Base-by-base conservation (phyloP, 2,329 filamentous ascomycete genomes). In the Elsinoe necatrix region DNA sequence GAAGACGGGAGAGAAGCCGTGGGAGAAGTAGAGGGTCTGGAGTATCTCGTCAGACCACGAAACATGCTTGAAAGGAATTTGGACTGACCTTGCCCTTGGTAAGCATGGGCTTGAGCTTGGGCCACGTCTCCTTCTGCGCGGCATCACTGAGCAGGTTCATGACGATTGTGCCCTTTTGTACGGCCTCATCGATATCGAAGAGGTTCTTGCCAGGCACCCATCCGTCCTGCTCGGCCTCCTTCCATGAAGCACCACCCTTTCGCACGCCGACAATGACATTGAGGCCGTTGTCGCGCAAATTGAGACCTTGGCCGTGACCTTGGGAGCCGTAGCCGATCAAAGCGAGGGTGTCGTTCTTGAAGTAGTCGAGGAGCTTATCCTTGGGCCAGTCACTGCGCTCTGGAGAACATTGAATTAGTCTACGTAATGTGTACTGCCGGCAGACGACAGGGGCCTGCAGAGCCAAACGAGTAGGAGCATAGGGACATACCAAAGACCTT, bases 1-100 rank as follows among this genome's bases (percentile, higher is more conserved):
- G 89, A 98, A 98, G 77, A 98, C 91, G 73, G 93, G 93, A 62
- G 93, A 97, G 88, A 98, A 98, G 72, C 93, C 93, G 84, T 98
- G 93, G 67, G 93, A 97, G 84, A 98, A 98, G 87, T 98, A 98
- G 67, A 98, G 89, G 61, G 93, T 98, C 92, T 93, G 63, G 4
- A 3, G 12, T 7, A 21, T 31, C 55, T 11, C 3, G 43, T 66
- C 54, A 68, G 62, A 52, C 4, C 5, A 34, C 48, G 16, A 1
- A 29, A 29, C 6, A 11, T 20, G 31, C 5, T 9, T 16, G 8
- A 37, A 29, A 41, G 14, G n/a, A 16, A 35, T 27, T 34, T 34
- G 11, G n/a, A 65, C 80, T 64, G 77, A 91, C 89, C 88, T 98
- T 98, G 80, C 89, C 93, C 88, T 97, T 92, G 77, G 87, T 91